Conservation (phyloP, 202 grass and related monocot genomes). For the Zoysia matrella region DNA sequence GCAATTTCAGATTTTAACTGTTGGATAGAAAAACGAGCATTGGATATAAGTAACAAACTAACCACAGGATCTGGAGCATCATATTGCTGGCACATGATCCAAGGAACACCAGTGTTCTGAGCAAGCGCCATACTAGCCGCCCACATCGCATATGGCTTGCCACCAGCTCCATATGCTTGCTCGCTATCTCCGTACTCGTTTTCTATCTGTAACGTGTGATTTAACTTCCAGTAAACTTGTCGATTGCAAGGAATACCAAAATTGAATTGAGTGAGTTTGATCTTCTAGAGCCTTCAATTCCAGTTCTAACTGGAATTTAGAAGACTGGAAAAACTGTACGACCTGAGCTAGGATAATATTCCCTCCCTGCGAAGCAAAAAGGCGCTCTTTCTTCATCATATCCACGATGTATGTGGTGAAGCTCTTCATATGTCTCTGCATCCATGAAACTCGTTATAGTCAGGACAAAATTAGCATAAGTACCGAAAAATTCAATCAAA, state of each 20-base stretch:
- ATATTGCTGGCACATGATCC: slow-evolving; percentile 92
- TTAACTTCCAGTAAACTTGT: not conserved
- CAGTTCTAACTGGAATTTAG: not conserved
- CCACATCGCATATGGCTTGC: slow-evolving; percentile 87
- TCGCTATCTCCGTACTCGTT: slow-evolving; percentile 89
- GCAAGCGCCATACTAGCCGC: slow-evolving; percentile 88
- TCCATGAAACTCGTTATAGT: not conserved
- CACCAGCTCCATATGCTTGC: slow-evolving; percentile 52
- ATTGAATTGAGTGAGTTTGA: not conserved
- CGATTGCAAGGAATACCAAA: not conserved
- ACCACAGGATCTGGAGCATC: slow-evolving; percentile 92
- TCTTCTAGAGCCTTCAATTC: not conserved
- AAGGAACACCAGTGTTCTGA: slow-evolving; percentile 84
- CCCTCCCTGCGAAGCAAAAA: slow-evolving; percentile 90
- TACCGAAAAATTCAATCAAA: not conserved
- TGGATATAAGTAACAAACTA: slow-evolving; percentile 34
- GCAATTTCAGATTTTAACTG: slow-evolving; percentile 14
- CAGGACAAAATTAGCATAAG: not conserved
- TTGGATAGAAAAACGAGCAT: not conserved
- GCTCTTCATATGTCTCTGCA: slow-evolving; percentile 77
- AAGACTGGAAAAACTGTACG: not conserved
- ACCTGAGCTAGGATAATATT: slow-evolving; percentile 97
- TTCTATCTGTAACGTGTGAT: slow-evolving; percentile 62
- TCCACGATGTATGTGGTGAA: slow-evolving; percentile 85
- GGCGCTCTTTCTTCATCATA: slow-evolving; percentile 91